Conservation (phyloP, 2,329 filamentous ascomycete genomes). For the Fusarium sp. region DNA sequence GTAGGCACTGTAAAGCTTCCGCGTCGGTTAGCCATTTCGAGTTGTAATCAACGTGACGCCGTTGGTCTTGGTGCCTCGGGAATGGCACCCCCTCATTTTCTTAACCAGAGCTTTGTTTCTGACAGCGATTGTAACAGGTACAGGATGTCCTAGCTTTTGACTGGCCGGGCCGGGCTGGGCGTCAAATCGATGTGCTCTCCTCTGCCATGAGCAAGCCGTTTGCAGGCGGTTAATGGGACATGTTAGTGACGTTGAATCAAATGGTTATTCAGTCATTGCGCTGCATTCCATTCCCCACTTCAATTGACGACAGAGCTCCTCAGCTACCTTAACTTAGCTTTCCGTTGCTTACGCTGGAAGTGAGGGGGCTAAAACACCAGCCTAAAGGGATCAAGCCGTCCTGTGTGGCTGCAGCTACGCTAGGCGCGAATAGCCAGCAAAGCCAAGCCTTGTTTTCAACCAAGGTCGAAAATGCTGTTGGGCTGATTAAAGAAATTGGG, state of each 20-base stretch:
- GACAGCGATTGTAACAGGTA: neutral
- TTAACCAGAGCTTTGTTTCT: conserved; percentile 3
- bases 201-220: neutral
- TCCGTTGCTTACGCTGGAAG: conserved; percentile 22
- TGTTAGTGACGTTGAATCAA: neutral
- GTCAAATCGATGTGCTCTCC: neutral
- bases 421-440: conserved; percentile 29
- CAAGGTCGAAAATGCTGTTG: conserved; percentile 19
- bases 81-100: conserved; percentile 28
- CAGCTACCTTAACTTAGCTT: conserved; percentile 12
- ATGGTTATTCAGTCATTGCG: neutral
- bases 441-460: neutral
- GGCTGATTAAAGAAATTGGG: neutral
- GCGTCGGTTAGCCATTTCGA: conserved; percentile 31
- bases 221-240: neutral
- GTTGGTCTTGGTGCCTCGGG: conserved; percentile 35
- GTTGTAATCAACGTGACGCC: conserved; percentile 31
- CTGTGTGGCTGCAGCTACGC: conserved; percentile 29
- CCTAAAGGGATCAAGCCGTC: conserved; percentile 35
- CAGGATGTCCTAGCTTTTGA: neutral
- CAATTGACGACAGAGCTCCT: neutral
- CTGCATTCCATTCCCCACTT: neutral
- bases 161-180: neutral
- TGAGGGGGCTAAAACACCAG: conserved; percentile 26
- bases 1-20: neutral